Evolutionary conservation across 164 flowering plant species (phyloP).

Genomic region (Kingdonia uniflora): DNA sequence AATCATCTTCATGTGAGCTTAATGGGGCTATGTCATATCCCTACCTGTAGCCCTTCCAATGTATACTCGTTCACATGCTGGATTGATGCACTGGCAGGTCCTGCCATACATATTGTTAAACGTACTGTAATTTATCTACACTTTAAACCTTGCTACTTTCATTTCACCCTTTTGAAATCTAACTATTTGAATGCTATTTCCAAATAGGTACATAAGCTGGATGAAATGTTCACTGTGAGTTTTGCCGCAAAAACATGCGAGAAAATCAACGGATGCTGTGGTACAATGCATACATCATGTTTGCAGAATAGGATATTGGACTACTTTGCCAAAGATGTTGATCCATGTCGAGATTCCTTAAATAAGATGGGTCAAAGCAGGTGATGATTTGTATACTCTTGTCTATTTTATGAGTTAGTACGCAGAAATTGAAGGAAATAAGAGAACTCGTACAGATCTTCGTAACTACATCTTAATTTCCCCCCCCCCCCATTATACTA

Average conservation of each 20-base stretch:
- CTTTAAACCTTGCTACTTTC: neutral
- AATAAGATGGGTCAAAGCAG: constrained; percentile 48
- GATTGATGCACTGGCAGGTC: no score
- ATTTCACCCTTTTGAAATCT: neutral
- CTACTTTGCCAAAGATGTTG: constrained; percentile 48
- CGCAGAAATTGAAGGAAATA: neutral
- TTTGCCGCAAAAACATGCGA: constrained; percentile 46
- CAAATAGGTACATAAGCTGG: constrained; percentile 57
- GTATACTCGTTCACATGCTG: no score
- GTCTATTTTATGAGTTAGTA: neutral
- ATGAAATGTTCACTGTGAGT: constrained; percentile 57
- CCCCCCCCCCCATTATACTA: constrained; percentile 1
- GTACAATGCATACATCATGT: constrained; percentile 56
- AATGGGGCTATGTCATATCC: neutral
- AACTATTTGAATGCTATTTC: neutral
- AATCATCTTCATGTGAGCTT: neutral
- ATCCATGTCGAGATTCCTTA: constrained; percentile 17
- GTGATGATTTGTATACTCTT: constrained; percentile 21
- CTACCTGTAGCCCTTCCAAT: no score
- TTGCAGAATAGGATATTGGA: constrained; percentile 60
- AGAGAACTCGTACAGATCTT: neutral
- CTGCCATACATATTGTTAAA: no score
- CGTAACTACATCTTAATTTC: no score
- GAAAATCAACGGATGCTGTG: constrained; percentile 45
- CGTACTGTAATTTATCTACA: no score